Evolutionary conservation across 306 rosid species (phyloP).

Genomic region (Vigna mungo): DNA sequence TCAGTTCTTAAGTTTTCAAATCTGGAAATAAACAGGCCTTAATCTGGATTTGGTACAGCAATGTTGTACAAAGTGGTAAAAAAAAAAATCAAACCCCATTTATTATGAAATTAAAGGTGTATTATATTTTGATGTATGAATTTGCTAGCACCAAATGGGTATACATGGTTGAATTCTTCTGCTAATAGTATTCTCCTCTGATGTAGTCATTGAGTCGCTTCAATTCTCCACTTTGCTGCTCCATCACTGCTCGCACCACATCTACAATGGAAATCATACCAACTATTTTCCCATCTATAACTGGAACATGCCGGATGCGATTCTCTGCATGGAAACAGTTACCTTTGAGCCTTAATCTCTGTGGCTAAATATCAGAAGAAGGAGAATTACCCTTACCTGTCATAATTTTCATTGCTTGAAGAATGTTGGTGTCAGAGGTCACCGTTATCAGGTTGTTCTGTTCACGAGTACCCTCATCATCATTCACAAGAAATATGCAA

Average conservation of each 20-base stretch:
- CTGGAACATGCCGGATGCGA: constrained; percentile 81
- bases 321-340: constrained; percentile 54
- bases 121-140: constrained; percentile 29
- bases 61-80: not conserved
- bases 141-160: not conserved
- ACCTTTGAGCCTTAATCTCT: not conserved
- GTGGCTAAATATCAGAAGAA: not conserved
- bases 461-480: constrained; percentile 31
- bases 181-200: constrained; percentile 72
- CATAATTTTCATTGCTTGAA: constrained; percentile 94
- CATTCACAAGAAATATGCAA: not conserved
- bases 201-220: constrained; percentile 70
- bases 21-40: no score
- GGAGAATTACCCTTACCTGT: constrained; percentile 67
- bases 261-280: constrained; percentile 93
- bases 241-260: constrained; percentile 81
- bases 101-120: not conserved
- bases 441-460: constrained; percentile 75
- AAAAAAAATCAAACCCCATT: not conserved
- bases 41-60: no score
- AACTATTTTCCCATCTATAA: constrained; percentile 81
- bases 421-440: constrained; percentile 79
- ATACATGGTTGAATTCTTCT: constrained; percentile 10
- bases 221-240: constrained; percentile 86
- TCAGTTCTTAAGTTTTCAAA: no score